Evolutionary conservation across 495 filamentous ascomycete genomes (phyloP).

Genomic region (Xylaria scruposa): DNA sequence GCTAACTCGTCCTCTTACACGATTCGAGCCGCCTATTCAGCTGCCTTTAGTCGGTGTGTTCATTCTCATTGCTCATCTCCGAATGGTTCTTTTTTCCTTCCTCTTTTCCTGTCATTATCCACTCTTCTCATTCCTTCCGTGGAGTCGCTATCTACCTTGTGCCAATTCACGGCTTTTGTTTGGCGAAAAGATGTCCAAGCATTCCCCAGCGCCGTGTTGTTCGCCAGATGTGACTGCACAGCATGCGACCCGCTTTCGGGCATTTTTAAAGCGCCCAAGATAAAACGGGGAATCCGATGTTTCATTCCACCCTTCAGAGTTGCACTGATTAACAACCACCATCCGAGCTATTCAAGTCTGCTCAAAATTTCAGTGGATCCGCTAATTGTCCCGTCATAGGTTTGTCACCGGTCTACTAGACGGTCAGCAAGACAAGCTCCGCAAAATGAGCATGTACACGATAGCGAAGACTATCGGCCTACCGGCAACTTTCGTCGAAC

Average conservation of each 20-base stretch:
- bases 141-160: neutral
- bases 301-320: slow-evolving; percentile 8
- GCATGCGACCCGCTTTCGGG: slow-evolving; percentile 9
- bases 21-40: slow-evolving; percentile 53
- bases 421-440: slow-evolving; percentile 69
- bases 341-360: neutral
- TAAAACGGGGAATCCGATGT: neutral
- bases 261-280: neutral
- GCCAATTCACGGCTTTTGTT: neutral
- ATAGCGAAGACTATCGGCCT: slow-evolving; percentile 77
- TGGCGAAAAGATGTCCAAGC: neutral
- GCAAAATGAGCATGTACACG: slow-evolving; percentile 82
- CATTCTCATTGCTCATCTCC: slow-evolving; percentile 7
- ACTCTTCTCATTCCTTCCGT: neutral
- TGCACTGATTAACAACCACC: neutral
- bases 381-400: slow-evolving; percentile 49
- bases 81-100: neutral
- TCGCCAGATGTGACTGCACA: slow-evolving; percentile 3
- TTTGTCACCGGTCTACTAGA: slow-evolving; percentile 93
- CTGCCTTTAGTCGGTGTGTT: slow-evolving; percentile 57
- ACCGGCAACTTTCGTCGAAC: slow-evolving; percentile 84
- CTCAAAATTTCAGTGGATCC: neutral
- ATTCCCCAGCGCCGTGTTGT: neutral
- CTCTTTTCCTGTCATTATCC: neutral
- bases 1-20: slow-evolving; percentile 46